Evolutionary conservation across 2,329 filamentous ascomycete species (phyloP).

Genomic region (Colletotrichum gigasporum): DNA sequence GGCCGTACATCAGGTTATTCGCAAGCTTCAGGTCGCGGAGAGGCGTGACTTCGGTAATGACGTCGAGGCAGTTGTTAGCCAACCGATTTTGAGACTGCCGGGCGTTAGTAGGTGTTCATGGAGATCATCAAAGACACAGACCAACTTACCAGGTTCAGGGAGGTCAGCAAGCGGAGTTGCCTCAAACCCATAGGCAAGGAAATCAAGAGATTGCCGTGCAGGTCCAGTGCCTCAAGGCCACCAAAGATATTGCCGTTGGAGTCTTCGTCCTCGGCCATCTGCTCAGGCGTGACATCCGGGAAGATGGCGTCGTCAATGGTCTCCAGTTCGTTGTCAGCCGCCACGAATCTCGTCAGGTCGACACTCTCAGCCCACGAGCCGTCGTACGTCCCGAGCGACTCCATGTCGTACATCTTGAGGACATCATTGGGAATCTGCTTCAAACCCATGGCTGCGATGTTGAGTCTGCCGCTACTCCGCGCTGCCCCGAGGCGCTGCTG

Average conservation of each 20-base stretch:
- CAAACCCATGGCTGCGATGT: slow-evolving; percentile 86
- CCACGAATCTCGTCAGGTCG: slow-evolving; percentile 84
- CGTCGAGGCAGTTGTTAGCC: slow-evolving; percentile 74
- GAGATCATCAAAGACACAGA: not conserved
- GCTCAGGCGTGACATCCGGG: slow-evolving; percentile 72
- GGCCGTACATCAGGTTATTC: slow-evolving; percentile 78
- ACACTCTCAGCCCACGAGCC: slow-evolving; percentile 91
- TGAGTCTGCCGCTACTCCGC: slow-evolving; percentile 81
- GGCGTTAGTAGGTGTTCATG: slow-evolving; percentile 31
- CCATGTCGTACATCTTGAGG: slow-evolving; percentile 88
- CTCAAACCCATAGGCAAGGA: slow-evolving; percentile 80
- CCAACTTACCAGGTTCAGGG: slow-evolving; percentile 77
- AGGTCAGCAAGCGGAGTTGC: slow-evolving; percentile 77
- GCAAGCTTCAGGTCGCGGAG: slow-evolving; percentile 85
- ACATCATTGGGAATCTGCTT: slow-evolving; percentile 84
- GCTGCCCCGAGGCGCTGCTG: slow-evolving; percentile 78
- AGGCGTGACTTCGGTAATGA: slow-evolving; percentile 76
- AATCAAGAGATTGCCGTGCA: slow-evolving; percentile 85
- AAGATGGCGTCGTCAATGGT: slow-evolving; percentile 79
- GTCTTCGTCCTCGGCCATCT: slow-evolving; percentile 71
- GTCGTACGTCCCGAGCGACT: slow-evolving; percentile 69
- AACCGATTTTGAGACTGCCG: slow-evolving; percentile 82
- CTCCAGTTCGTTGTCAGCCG: slow-evolving; percentile 89
- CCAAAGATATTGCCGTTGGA: slow-evolving; percentile 80
- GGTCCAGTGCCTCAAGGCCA: slow-evolving; percentile 80